Base-by-base conservation (phyloP, 805 yeast species). In the Cyberlindnera sargentensis region DNA sequence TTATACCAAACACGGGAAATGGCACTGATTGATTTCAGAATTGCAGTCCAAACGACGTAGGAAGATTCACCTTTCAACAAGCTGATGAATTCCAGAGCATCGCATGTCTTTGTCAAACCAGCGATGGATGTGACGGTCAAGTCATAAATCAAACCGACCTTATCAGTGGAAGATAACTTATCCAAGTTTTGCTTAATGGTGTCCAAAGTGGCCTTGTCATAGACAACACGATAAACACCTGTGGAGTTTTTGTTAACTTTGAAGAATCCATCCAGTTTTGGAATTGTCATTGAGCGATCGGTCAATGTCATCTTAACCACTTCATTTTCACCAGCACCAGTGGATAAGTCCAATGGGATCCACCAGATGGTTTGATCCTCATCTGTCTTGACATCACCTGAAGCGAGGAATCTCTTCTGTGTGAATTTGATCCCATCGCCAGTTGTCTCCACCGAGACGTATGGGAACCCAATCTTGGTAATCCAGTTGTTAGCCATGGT, bases 401-500 rank as follows among this genome's bases (percentile, higher is more conserved):
- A 75, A 28, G 82, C 72, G 48, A 85, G 71, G 67, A 76, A 85
- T 58, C 95, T 75, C 62, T 80, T 71, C 64, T 85, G 95, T 34
- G 80, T 73, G 45, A 85, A 66, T 10, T 70, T 72, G 44, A 82
- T 66, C 35, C 70, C 66, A 6, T 51, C 52, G 26, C 67, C 70
- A 40, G 65, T 65, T 32, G 42, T 37, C 62, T 82, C 85, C 27
- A 84, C 90, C 30, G 73, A 63, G 36, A 86, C 68, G 24, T 84
- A 76, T 28, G 95, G 95, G 69, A 72, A 85, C 5, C 95, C 95
- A 45, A 83, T 76, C 57, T 82, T 78, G 55, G 78, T 76, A 49
- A 88, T 84, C 95, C 95, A 85, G 46, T 76, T 71, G 53, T 78
- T 75, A 84, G 85, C 84, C 36, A 80, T 81, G 34, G 67, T 60